phyloP scores from a whole-genome alignment of 2,329 filamentous ascomycete species.

The Acrocalymma vagum region DNA sequence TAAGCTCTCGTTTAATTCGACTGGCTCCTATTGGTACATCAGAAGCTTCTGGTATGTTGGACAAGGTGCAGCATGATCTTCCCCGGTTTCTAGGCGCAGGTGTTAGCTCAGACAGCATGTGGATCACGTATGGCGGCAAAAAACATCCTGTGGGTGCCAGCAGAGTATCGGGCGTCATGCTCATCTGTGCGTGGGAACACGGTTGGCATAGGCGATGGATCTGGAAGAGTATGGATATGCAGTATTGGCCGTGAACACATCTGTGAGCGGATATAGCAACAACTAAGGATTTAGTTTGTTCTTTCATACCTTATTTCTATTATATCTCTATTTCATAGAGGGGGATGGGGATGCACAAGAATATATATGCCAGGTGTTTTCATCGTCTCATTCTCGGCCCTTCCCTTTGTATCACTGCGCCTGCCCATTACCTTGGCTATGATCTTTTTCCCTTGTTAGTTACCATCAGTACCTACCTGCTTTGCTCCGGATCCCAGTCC shows the following conservation, averaged over 20 bases:
- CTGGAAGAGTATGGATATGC: slow-evolving; percentile 25
- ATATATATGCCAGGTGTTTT: no score
- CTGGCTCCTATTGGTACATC: slow-evolving; percentile 22
- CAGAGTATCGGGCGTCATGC: slow-evolving; percentile 27
- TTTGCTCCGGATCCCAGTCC: no score
- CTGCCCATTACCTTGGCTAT: no score
- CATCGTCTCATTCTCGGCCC: no score
- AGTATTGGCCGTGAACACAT: slow-evolving; percentile 8
- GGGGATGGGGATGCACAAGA: slow-evolving; percentile 8
- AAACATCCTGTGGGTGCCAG: slow-evolving; percentile 28
- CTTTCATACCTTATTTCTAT: slow-evolving; percentile 7
- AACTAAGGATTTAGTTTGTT: background rate
- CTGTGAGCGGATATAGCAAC: no score
- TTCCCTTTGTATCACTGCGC: no score
- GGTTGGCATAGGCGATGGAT: slow-evolving; percentile 18
- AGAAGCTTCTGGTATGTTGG: background rate
- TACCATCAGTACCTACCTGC: no score
- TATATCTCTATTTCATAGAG: slow-evolving; percentile 6
- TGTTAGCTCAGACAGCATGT: slow-evolving; percentile 21
- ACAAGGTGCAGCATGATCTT: slow-evolving; percentile 9
- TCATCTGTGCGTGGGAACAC: slow-evolving; percentile 19
- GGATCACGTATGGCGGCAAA: slow-evolving; percentile 23
- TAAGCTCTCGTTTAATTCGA: slow-evolving; percentile 24
- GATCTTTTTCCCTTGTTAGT: no score
- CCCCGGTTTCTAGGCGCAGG: slow-evolving; percentile 18